phyloP scores from a whole-genome alignment of 1,284 basidiomycete species.

The Serendipita sp. region DNA sequence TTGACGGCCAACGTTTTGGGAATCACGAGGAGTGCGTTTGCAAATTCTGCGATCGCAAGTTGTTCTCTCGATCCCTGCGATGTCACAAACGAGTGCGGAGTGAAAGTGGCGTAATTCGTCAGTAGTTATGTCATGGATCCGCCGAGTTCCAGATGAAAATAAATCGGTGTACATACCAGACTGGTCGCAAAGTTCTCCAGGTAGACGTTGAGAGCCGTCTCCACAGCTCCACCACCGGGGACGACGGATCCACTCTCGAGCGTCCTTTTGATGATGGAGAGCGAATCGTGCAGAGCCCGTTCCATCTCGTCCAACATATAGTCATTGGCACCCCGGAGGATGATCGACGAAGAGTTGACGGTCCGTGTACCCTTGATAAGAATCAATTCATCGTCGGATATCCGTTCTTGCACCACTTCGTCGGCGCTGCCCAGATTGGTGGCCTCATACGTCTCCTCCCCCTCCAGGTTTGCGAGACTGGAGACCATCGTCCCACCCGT shows the following conservation, averaged over 20 bases:
- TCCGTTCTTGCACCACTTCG: conserved; percentile 92
- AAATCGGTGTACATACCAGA: conserved; percentile 40
- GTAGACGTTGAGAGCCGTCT: conserved; percentile 94
- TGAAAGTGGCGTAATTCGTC: neutral
- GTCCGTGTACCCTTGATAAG: conserved; percentile 96
- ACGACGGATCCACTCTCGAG: conserved; percentile 93
- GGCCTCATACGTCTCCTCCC: conserved; percentile 94
- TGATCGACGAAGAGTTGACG: conserved; percentile 84
- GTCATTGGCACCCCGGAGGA: conserved; percentile 95
- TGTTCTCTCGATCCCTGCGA: conserved; percentile 89
- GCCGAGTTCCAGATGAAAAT: neutral
- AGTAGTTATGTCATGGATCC: neutral
- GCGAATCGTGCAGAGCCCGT: conserved; percentile 84
- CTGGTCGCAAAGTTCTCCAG: conserved; percentile 99
- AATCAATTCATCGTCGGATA: conserved; percentile 98
- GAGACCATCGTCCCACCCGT: conserved; percentile 91
- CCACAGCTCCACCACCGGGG: conserved; percentile 94
- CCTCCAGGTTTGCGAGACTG: conserved; percentile 90
- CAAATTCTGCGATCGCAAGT: conserved; percentile 97
- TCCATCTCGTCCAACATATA: conserved; percentile 99
- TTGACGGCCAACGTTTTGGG: conserved; percentile 97
- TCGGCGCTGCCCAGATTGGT: conserved; percentile 83
- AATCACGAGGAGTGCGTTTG: conserved; percentile 82
- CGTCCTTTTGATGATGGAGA: conserved; percentile 94
- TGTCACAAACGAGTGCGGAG: too few species aligned